A percentile compares a stretch with the other conserved stretches of the same genome.
Evolutionary conservation across 148 eudicot genomes (phyloP).

Genomic region (Pharnaceum exiguum): DNA sequence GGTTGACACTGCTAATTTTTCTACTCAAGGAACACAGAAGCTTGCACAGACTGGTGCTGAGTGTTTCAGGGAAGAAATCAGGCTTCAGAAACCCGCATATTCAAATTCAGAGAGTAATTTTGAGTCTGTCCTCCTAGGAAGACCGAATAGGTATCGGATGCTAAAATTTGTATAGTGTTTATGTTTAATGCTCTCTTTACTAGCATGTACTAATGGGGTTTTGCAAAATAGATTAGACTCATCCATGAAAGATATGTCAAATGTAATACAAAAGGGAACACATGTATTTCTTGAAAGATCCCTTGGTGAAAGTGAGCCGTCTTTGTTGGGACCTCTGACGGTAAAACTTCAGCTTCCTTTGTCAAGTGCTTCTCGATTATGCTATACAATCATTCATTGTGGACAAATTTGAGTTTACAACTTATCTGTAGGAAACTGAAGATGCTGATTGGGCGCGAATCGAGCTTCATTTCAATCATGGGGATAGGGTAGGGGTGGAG

Average conservation of each 20-base stretch:
- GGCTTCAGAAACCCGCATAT: slow-evolving; percentile 20
- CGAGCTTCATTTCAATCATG: slow-evolving; percentile 47
- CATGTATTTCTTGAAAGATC: slow-evolving; percentile 25
- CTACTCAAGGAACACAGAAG: slow-evolving; percentile 68
- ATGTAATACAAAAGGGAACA: slow-evolving; percentile 21
- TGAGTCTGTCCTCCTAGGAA: slow-evolving; percentile 56
- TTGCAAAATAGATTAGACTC: slow-evolving; percentile 64
- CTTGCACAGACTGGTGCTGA: slow-evolving; percentile 29
- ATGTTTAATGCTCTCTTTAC: neutral
- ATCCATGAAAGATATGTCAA: slow-evolving; percentile 35
- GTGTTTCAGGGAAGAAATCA: slow-evolving; percentile 23
- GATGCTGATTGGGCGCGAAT: slow-evolving; percentile 73
- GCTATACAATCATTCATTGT: neutral
- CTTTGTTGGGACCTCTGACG: slow-evolving; percentile 35
- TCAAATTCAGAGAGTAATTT: slow-evolving; percentile 17
- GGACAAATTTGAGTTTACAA: slow-evolving; percentile 17
- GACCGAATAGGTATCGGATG: slow-evolving; percentile 59
- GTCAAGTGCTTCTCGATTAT: neutral
- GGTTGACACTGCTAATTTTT: slow-evolving; percentile 21
- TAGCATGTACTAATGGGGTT: slow-evolving; percentile 20
- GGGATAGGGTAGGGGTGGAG: slow-evolving; percentile 71
- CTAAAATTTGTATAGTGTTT: neutral
- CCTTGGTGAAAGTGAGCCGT: slow-evolving; percentile 32
- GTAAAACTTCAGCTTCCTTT: slow-evolving; percentile 28
- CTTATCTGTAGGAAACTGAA: slow-evolving; percentile 48